Conservation (phyloP, 176 grass and related monocot species). For the Pontederia crassipes region DNA sequence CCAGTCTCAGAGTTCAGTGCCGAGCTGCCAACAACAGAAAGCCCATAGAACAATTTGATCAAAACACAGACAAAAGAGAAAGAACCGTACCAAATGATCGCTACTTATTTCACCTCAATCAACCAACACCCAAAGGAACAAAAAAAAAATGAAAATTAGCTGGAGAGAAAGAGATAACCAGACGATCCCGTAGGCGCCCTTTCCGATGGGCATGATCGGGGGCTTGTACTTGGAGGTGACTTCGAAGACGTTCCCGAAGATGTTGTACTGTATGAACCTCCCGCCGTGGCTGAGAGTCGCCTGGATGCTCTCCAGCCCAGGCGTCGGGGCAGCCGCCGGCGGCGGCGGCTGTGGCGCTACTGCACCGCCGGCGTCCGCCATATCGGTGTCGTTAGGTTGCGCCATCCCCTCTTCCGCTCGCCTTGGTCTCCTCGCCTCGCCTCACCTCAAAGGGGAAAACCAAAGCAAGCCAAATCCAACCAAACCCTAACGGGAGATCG, state of each 20-base stretch:
- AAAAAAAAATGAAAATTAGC: neutral
- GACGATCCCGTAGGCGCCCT: constrained; percentile 98
- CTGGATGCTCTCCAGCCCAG: constrained; percentile 64
- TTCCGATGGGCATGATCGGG: constrained; percentile 92
- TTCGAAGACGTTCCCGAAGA: constrained; percentile 95
- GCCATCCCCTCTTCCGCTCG: no score
- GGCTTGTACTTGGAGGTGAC: constrained; percentile 86
- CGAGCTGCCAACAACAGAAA: constrained; percentile 39
- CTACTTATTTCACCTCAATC: neutral
- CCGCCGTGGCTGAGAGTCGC: constrained; percentile 80
- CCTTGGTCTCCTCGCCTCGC: no score
- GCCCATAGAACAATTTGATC: neutral
- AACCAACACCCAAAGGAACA: neutral
- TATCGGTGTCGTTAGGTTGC: no score
- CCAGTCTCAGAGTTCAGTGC: constrained; percentile 85
- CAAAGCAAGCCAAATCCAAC: no score
- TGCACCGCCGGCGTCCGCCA: no score
- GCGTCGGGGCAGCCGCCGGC: constrained; percentile 9
- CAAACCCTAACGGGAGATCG: no score
- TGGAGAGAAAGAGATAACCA: constrained; percentile 21
- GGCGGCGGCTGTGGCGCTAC: neutral
- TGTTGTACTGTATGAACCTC: constrained; percentile 94
- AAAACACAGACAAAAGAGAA: neutral
- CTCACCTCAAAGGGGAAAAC: no score
- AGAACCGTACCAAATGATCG: neutral